Evolutionary conservation across 345 rosid genomes (phyloP), one percentile per base, ranked within the genome.

Genomic region (Eucalyptus sideroxylon): DNA sequence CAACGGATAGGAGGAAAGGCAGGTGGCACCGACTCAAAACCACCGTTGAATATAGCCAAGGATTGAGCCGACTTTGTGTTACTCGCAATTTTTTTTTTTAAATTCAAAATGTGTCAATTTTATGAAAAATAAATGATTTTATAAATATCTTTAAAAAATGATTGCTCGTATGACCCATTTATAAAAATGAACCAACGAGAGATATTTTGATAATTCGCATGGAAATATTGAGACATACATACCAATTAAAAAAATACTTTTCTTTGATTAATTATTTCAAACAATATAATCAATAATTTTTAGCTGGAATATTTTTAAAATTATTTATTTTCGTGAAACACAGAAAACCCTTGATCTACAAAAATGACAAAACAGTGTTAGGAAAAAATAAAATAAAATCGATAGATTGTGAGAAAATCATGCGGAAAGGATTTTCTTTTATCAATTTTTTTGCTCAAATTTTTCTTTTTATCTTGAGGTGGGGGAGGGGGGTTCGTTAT

Each of bases 201-300:
- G 3, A 1, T 56, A 56, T 24, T 9, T 0, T 10, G 5, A 56
- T 56, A 9, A 0, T 24, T 24, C 5, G 1, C 13, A 56, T 6
- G 0, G 2, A 56, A 59, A 59, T 10, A 24, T 59, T 8, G 2
- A 59, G 47, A 44, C 10, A 44, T 44, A 44, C 47, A 44, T 8
- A 44, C 47, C 47, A 9, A 44, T 44, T 8, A 44, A 44, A 44
- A 44, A 9, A 44, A 44, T 10, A 8, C 8, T 19, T 17, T 19
- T 53, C 4, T 1, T 7, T 8, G 2, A 59, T 23, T 23, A 10
- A 59, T 59, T 59, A 24, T 10, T 59, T 59, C 0, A 1, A 24
- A 5, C 3, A 53, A 21, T 8, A 53, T 4, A 53, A 53, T 53
- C 2, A 24, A 9, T 59, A 0, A 0, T 0, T 59, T 59, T 19